A percentile compares a stretch with the other conserved stretches of the same genome.
Conservation (phyloP, 345 rosid genomes). For the Citrus australasica region DNA sequence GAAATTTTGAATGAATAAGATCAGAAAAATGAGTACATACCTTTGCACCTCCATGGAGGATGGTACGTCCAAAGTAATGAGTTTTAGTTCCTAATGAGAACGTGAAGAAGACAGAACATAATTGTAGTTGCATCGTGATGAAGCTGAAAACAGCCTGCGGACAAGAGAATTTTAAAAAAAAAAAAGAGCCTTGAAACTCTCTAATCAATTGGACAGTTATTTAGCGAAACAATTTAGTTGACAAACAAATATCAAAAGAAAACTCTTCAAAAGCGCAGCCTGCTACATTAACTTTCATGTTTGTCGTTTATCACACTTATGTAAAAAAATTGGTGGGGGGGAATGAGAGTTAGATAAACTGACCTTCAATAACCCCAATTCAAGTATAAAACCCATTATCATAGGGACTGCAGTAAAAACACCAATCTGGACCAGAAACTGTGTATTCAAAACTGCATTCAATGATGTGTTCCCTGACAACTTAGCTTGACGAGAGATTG, state of each 20-base stretch:
- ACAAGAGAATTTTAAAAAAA: neutral
- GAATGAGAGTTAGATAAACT: slow-evolving; percentile 20
- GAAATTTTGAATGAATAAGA: neutral
- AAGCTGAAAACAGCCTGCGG: slow-evolving; percentile 95
- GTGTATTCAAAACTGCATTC: slow-evolving; percentile 90
- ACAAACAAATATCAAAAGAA: neutral
- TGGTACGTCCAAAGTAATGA: slow-evolving; percentile 99
- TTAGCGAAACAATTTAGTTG: neutral
- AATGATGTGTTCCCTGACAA: slow-evolving; percentile 71
- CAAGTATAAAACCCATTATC: slow-evolving; percentile 99
- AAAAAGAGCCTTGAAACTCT: neutral
- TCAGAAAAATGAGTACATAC: slow-evolving; percentile 33
- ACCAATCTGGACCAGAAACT: slow-evolving; percentile 97
- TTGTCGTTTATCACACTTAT: neutral
- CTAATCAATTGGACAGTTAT: neutral
- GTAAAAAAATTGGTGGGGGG: no score
- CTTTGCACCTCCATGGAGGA: slow-evolving; percentile 98
- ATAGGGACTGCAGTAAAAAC: slow-evolving; percentile 97
- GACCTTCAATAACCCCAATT: slow-evolving; percentile 86
- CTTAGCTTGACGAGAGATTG: slow-evolving; percentile 51
- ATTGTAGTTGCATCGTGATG: slow-evolving; percentile 94
- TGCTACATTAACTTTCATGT: neutral
- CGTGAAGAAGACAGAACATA: slow-evolving; percentile 98
- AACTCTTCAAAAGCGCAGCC: neutral
- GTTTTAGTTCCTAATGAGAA: slow-evolving; percentile 96